Evolutionary conservation across 345 rosid species (phyloP).

Genomic region (Bruguiera parviflora): DNA sequence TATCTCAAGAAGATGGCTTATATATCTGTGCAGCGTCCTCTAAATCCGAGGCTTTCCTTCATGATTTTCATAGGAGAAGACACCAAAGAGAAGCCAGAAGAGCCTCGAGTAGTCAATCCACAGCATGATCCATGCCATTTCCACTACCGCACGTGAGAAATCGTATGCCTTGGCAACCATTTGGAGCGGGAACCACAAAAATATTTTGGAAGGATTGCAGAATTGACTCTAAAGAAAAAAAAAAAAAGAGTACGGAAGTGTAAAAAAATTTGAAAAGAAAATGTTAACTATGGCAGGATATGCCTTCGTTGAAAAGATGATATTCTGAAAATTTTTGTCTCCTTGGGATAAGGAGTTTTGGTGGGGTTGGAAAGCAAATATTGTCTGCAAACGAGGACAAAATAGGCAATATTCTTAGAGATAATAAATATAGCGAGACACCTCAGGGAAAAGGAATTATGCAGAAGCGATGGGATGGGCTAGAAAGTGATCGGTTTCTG

Average conservation of each 20-base stretch:
- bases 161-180: constrained; percentile 21
- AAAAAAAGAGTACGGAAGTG: background rate
- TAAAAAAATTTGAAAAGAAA: background rate
- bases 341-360: background rate
- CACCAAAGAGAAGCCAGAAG: constrained; percentile 33
- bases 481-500: constrained; percentile 15
- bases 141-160: constrained; percentile 25
- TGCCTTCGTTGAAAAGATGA: background rate
- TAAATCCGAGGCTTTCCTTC: constrained; percentile 38
- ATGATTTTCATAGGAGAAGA: constrained; percentile 40
- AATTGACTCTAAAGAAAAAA: background rate
- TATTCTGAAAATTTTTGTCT: background rate
- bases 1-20: background rate
- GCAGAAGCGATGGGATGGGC: background rate
- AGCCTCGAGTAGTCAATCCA: constrained; percentile 35
- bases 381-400: background rate
- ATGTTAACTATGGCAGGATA: background rate
- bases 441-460: background rate
- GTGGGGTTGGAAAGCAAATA: background rate
- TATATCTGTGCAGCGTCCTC: background rate
- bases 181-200: constrained; percentile 2
- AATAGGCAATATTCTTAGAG: background rate
- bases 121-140: constrained; percentile 33
- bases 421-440: background rate
- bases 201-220: no score